Evolutionary conservation across 2,329 filamentous ascomycete species (phyloP).

Genomic region (Claviceps humidiphila): DNA sequence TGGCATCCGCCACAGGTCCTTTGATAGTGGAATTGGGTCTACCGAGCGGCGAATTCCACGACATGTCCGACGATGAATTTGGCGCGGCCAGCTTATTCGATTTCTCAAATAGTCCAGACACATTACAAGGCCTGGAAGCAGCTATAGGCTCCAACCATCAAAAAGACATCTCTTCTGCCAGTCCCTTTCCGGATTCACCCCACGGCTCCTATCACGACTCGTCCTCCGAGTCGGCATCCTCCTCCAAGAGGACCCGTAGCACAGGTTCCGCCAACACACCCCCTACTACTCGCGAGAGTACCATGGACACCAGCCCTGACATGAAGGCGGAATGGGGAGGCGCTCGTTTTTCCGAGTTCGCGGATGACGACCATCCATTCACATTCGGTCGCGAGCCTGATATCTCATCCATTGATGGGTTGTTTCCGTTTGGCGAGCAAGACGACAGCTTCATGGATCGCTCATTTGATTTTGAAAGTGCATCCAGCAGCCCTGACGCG

Average conservation of each 20-base stretch:
- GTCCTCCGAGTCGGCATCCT: slow-evolving; percentile 38
- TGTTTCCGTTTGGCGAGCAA: slow-evolving; percentile 20
- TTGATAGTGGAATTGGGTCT: slow-evolving; percentile 25
- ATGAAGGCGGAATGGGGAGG: slow-evolving; percentile 31
- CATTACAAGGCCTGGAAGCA: slow-evolving; percentile 20
- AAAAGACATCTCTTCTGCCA: slow-evolving; percentile 21
- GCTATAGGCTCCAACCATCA: slow-evolving; percentile 17
- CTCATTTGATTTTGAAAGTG: slow-evolving; percentile 45
- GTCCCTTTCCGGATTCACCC: slow-evolving; percentile 28
- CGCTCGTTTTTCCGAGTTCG: slow-evolving; percentile 19
- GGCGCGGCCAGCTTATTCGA: slow-evolving; percentile 20
- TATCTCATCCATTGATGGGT: slow-evolving; percentile 14
- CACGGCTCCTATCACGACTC: slow-evolving; percentile 34
- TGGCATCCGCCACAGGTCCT: slow-evolving; percentile 24
- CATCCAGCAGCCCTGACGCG: slow-evolving; percentile 41
- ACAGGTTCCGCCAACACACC: slow-evolving; percentile 32
- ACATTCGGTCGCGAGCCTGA: slow-evolving; percentile 18
- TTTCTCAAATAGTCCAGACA: slow-evolving; percentile 24
- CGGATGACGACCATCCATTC: slow-evolving; percentile 25
- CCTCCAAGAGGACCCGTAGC: slow-evolving; percentile 32
- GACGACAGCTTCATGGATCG: slow-evolving; percentile 33
- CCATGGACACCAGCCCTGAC: slow-evolving; percentile 29
- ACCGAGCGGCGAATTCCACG: slow-evolving; percentile 23
- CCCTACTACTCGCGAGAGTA: slow-evolving; percentile 26
- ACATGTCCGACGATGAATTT: slow-evolving; percentile 25